A percentile compares a stretch with the other conserved stretches of the same genome.
Conservation (phyloP, 495 filamentous ascomycete species). For the Neurospora sp. region DNA sequence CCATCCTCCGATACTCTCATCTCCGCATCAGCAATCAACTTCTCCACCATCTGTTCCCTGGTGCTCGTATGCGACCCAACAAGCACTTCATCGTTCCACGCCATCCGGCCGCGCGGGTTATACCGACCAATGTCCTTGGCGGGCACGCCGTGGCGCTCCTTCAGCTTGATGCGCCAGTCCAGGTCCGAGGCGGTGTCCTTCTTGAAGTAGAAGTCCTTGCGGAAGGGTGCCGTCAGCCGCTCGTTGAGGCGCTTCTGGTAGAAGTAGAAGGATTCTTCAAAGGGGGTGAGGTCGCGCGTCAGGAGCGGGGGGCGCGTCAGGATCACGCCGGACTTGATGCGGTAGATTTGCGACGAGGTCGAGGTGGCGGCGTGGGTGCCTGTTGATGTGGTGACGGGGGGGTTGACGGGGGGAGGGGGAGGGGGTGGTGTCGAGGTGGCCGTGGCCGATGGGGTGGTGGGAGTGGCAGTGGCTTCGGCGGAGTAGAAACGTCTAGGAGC, state of each 20-base stretch:
- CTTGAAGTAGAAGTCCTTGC: constrained; percentile 92
- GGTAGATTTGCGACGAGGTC: constrained; percentile 35
- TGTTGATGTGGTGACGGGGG: constrained; percentile 3
- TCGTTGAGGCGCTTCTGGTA: constrained; percentile 97
- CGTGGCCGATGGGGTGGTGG: too few relatives aligned
- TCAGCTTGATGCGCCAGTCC: constrained; percentile 84
- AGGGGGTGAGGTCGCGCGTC: constrained; percentile 71
- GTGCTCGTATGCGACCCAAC: constrained; percentile 55
- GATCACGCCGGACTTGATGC: constrained; percentile 67
- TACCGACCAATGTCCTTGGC: constrained; percentile 82
- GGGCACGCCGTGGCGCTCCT: constrained; percentile 55
- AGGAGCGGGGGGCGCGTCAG: constrained; percentile 82
- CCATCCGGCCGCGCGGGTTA: constrained; percentile 60
- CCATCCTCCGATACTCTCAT: constrained; percentile 50
- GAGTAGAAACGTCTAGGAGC: constrained; percentile 3
- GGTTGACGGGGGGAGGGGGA: background rate
- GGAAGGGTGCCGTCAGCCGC: constrained; percentile 80
- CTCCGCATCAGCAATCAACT: constrained; percentile 67
- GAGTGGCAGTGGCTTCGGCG: constrained; percentile 6
- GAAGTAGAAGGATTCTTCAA: constrained; percentile 88
- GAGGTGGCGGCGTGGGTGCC: constrained; percentile 11
- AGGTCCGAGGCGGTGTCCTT: constrained; percentile 71
- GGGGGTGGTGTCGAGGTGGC: background rate
- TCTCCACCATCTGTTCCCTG: constrained; percentile 41
- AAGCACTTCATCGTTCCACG: constrained; percentile 89